Conservation (phyloP, 1,139 yeast genomes). For the Debaryomyces nepalensis region DNA sequence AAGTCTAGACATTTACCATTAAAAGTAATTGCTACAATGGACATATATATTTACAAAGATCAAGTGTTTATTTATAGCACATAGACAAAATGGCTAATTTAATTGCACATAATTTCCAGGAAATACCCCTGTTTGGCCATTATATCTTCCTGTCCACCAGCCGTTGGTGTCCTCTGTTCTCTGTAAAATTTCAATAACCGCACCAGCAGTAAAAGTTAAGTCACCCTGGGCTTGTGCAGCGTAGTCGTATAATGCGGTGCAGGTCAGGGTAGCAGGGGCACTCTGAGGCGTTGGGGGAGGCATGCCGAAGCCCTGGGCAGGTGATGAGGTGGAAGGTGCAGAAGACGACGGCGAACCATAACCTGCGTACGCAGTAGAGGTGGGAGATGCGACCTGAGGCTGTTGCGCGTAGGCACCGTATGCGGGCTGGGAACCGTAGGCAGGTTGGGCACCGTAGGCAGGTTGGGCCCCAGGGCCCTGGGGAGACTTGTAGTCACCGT, state of each 20-base stretch:
- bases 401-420: conserved; percentile 18
- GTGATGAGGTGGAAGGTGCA: conserved; percentile 44
- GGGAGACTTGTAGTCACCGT: conserved; percentile 30
- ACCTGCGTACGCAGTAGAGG: conserved; percentile 17
- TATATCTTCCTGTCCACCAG: conserved; percentile 97
- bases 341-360: conserved; percentile 26
- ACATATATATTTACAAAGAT: conserved; percentile 1
- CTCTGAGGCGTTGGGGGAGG: conserved; percentile 39
- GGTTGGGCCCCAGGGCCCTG: conserved; percentile 18
- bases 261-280: conserved; percentile 54
- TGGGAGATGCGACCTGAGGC: conserved; percentile 16
- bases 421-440: conserved; percentile 22
- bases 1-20: conserved; percentile 4
- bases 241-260: conserved; percentile 79
- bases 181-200: conserved; percentile 79
- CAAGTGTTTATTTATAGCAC: conserved; percentile 4
- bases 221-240: conserved; percentile 91
- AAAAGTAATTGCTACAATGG: background rate
- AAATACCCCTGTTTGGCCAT: conserved; percentile 88
- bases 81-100: conserved; percentile 28
- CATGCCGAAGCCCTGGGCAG: conserved; percentile 18
- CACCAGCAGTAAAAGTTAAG: conserved; percentile 84
- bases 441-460: conserved; percentile 26
- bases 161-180: conserved; percentile 85
- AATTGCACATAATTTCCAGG: conserved; percentile 95